Conservation (phyloP, 1,284 basidiomycete species). For the Pulchroboletus neoregius region DNA sequence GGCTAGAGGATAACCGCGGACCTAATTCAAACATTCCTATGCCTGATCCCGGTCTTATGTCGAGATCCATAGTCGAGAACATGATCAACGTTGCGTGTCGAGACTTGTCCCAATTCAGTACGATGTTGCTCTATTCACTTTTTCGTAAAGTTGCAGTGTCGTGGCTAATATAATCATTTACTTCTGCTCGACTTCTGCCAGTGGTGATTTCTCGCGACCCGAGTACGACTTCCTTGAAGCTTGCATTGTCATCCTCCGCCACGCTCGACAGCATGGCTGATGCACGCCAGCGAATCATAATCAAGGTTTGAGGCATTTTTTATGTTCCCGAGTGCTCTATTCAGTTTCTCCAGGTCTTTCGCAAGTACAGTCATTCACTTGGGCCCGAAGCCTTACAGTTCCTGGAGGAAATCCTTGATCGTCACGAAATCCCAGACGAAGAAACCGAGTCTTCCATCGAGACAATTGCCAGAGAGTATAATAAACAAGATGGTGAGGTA, state of each 20-base stretch:
- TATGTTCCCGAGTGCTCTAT: not conserved
- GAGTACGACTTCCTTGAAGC: too few relatives aligned
- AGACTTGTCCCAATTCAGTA: slow-evolving; percentile 17
- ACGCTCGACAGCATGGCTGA: slow-evolving; percentile 38
- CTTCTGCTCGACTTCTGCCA: too few relatives aligned
- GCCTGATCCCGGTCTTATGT: slow-evolving; percentile 73
- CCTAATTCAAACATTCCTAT: slow-evolving; percentile 79
- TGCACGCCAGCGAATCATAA: slow-evolving; percentile 53
- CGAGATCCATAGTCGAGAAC: slow-evolving; percentile 67
- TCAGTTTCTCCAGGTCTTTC: slow-evolving; percentile 53
- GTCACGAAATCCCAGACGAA: slow-evolving; percentile 64
- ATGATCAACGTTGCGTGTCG: slow-evolving; percentile 33
- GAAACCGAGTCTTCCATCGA: slow-evolving; percentile 80
- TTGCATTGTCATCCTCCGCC: not conserved
- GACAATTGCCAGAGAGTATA: slow-evolving; percentile 83
- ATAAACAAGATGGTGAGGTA: slow-evolving; percentile 80
- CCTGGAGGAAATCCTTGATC: slow-evolving; percentile 63
- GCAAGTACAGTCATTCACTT: slow-evolving; percentile 80
- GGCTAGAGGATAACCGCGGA: slow-evolving; percentile 25
- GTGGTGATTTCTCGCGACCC: too few relatives aligned
- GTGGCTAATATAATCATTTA: too few relatives aligned
- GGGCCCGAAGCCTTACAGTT: slow-evolving; percentile 71
- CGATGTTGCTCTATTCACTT: not conserved
- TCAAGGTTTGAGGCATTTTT: slow-evolving; percentile 47
- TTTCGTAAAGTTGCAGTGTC: too few relatives aligned